Base-by-base conservation (phyloP, 768 basidiomycete species). In the Lactarius sp. region DNA sequence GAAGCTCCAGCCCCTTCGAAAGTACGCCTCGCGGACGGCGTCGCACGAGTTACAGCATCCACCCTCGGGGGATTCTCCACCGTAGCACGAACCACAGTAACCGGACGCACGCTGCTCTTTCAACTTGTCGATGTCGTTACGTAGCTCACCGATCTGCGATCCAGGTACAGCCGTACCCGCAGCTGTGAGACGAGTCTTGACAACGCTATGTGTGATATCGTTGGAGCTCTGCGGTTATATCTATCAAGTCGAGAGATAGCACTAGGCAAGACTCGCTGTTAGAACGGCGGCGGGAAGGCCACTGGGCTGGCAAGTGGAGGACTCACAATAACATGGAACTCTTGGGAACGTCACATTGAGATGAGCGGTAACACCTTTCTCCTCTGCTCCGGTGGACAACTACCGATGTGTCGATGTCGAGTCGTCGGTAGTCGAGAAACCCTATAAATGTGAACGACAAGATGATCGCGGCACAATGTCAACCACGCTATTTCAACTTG, bases 21-120 rank as follows among this genome's bases (percentile, higher is more conserved):
- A 81, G 76, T 99, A 99, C 36, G 93, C 80, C 73, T 87, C 82
- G 49, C 97, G 84, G 31, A 99, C 97, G 0, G 94, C 89, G 72
- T 99, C 97, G 74, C 97, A 99, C 51, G 86, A 87, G 73, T 99
- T 92, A 76, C 97, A 99, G 75, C 97, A 99, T 6, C 94, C 94
- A 71, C 75, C 75, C 51, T 78, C 79, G 3, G 93, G 88, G 57
- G 81, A 83, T 31, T 83, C 67, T 60, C 93, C 96, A 61, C 97
- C 97, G 69, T 91, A 99, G 76, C 97, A 99, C 6, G 94, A 96
- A 4, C 97, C 97, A 76, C 96, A 98, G 73, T 92, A 95, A 62
- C 79, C 80, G 0, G 76, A 75, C 54, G 81, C 75, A 72, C 84
- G 80, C 72, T 79, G 76, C 62, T 85, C 78, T 66, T 84, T 85